These are phyloP conservation scores for Aspergillus bertholletiae DNA, from an alignment of 495 filamentous ascomycete species.

Conservation along the genomic window DNA sequence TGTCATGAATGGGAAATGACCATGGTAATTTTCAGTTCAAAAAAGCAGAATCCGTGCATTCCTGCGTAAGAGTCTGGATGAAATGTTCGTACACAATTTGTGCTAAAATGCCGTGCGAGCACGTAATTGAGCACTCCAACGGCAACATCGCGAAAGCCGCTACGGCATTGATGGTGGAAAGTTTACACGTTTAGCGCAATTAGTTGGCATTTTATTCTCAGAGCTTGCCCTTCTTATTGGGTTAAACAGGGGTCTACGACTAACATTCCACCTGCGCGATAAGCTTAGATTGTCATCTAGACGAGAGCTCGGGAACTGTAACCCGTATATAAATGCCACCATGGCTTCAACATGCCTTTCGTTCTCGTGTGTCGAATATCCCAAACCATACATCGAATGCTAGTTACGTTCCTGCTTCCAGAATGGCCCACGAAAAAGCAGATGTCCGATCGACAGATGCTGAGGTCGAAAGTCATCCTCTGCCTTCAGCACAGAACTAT, in stretches of 20 bases:
- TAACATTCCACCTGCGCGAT: background rate
- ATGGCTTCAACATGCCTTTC: background rate
- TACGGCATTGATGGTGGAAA: constrained; percentile 2
- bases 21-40: background rate
- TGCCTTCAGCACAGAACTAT: constrained; percentile 1
- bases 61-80: no score
- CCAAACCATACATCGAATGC: no score
- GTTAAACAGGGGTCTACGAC: background rate
- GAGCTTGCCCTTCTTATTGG: background rate
- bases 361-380: no score
- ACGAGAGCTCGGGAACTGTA: background rate
- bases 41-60: no score
- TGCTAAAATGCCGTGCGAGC: constrained; percentile 30
- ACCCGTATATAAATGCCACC: background rate
- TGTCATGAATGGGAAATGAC: no score
- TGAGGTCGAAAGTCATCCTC: constrained; percentile 9
- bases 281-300: background rate
- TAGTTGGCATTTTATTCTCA: background rate
- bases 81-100: background rate
- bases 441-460: constrained; percentile 17
- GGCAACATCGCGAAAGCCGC: constrained; percentile 24
- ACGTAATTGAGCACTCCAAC: constrained; percentile 32
- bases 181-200: background rate
- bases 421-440: constrained; percentile 14
- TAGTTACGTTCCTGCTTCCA: no score